phyloP scores from a whole-genome alignment of 1,284 basidiomycete genomes.

The Boletellus deceptivus region DNA sequence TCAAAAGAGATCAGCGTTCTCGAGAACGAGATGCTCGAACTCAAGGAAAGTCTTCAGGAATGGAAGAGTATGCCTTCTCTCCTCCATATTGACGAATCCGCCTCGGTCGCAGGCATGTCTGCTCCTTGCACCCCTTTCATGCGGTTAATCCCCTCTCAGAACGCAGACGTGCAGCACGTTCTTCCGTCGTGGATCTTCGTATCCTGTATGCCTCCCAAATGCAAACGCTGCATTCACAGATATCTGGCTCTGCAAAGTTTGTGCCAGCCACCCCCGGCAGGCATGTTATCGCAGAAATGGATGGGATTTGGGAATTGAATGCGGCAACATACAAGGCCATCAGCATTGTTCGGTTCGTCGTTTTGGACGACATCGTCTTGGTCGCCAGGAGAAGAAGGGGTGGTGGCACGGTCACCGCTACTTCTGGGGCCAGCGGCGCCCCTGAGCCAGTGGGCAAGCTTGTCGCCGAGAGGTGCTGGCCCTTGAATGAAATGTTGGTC shows the following conservation, averaged over 20 bases:
- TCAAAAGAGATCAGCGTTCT: slow-evolving; percentile 96
- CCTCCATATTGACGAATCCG: slow-evolving; percentile 82
- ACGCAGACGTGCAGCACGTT: slow-evolving; percentile 71
- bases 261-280: slow-evolving; percentile 87
- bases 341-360: slow-evolving; percentile 84
- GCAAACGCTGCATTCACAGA: slow-evolving; percentile 84
- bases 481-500: slow-evolving; percentile 88
- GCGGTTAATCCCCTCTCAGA: slow-evolving; percentile 34
- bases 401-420: slow-evolving; percentile 41
- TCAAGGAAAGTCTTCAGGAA: slow-evolving; percentile 91
- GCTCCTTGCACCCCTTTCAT: slow-evolving; percentile 9
- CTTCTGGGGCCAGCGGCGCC: slow-evolving; percentile 25
- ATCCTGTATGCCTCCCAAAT: slow-evolving; percentile 94
- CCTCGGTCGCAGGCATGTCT: slow-evolving; percentile 48
- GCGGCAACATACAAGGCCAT: slow-evolving; percentile 94
- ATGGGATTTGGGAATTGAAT: slow-evolving; percentile 84
- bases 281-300: slow-evolving; percentile 87
- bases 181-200: slow-evolving; percentile 89
- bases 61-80: slow-evolving; percentile 96
- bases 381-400: slow-evolving; percentile 71
- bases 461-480: slow-evolving; percentile 92
- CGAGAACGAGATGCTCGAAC: slow-evolving; percentile 97
- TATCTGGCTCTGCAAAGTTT: slow-evolving; percentile 97
- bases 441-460: slow-evolving; percentile 58
- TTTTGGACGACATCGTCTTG: slow-evolving; percentile 89